These are phyloP conservation scores for Nicotiana tabacum DNA, from an alignment of 257 asterid genomes.

Conservation along the genomic window DNA sequence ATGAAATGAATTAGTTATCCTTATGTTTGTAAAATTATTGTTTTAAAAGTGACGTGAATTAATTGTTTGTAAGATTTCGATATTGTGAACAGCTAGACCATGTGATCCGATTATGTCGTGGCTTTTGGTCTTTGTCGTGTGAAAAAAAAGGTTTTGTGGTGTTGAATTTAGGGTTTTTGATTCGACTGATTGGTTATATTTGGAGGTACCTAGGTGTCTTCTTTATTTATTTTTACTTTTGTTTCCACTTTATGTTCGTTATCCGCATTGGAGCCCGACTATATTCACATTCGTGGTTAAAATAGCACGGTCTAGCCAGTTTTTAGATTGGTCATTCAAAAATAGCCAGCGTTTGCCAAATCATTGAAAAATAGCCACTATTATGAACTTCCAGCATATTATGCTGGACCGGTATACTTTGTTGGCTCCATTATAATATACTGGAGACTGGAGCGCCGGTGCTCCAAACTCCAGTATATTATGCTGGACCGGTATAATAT, in stretches of 20 bases:
- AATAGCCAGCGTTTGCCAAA: no score
- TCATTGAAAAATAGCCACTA: no score
- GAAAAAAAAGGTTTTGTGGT: neutral
- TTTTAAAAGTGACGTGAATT: neutral
- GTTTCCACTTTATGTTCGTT: no score
- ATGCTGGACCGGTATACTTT: no score
- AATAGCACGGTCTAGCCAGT: no score
- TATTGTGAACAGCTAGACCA: conserved; percentile 1
- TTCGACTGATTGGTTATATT: neutral
- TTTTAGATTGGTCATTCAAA: no score
- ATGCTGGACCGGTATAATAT: no score
- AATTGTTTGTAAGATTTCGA: neutral
- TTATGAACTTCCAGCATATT: no score
- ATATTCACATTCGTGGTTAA: neutral
- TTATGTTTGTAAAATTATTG: conserved; percentile 2
- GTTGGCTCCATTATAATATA: no score
- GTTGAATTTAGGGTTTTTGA: conserved; percentile 4
- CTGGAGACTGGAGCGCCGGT: no score
- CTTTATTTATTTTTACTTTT: neutral
- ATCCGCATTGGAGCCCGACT: no score
- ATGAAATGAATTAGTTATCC: neutral
- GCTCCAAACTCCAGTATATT: no score
- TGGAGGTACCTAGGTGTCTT: neutral
- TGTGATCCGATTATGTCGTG: conserved; percentile 3
- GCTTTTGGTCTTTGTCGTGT: conserved; percentile 2